Evolutionary conservation across 257 asterid species (phyloP).

Genomic region (Fraxinus pennsylvanica): DNA sequence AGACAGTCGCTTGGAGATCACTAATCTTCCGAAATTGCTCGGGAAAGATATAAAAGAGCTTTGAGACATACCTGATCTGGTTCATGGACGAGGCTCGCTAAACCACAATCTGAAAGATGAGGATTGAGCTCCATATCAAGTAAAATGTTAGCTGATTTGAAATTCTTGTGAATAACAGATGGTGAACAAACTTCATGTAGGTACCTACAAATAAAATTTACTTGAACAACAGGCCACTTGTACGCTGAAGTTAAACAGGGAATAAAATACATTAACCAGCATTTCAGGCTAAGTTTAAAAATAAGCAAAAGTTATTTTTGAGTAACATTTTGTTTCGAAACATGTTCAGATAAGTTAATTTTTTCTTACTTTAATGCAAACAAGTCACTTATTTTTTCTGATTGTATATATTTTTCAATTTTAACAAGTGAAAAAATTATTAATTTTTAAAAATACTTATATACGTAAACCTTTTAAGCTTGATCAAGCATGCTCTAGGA

Average conservation of each 20-base stretch:
- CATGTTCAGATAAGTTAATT: neutral
- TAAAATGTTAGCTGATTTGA: constrained; percentile 83
- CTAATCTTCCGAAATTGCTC: neutral
- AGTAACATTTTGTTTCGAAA: neutral
- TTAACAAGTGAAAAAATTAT: neutral
- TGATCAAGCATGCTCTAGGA: neutral
- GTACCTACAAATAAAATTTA: constrained; percentile 59
- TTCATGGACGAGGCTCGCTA: constrained; percentile 72
- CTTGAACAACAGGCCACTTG: constrained; percentile 22
- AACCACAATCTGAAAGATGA: constrained; percentile 85
- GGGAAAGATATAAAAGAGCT: neutral
- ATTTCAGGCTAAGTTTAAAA: neutral
- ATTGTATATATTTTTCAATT: neutral
- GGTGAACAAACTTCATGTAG: constrained; percentile 95
- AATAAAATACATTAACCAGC: neutral
- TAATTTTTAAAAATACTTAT: neutral
- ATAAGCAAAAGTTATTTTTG: neutral
- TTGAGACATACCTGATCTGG: constrained; percentile 65
- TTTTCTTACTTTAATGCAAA: neutral
- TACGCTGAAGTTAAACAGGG: neutral
- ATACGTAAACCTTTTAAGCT: neutral
- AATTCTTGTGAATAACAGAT: constrained; percentile 76
- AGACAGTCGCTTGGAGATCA: neutral
- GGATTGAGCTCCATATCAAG: constrained; percentile 91
- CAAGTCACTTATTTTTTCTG: neutral